Evolutionary conservation across 2,329 filamentous ascomycete species (phyloP), one percentile per base, ranked within the genome.

Genomic region (Penicillium sp.): DNA sequence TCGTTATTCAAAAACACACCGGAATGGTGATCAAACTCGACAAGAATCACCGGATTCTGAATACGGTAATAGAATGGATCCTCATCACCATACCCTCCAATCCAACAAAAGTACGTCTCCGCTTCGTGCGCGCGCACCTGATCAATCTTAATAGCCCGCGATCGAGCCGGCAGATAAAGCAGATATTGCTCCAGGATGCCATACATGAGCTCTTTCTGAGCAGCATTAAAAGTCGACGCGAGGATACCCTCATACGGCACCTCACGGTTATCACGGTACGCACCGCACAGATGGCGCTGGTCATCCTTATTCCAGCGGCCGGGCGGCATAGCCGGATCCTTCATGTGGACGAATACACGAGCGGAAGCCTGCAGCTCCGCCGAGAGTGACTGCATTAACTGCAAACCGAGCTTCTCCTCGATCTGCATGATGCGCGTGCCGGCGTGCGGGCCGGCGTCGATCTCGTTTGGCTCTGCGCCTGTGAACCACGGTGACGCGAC

Each of bases 91-190:
- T 78, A 89, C 0, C 84, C 85, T 4, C 90, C 90, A 53, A 93
- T 92, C 73, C 90, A 93, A 69, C 83, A 84, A 69, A 91, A 93
- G 68, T 90, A 89, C 6, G 89, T 93, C 78, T 92, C 88, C n/a
- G 75, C 66, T 55, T 88, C 84, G 70, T 83, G 82, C 3, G 72
- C 68, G 50, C 79, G 77, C 47, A 87, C 79, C 39, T 86, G 79
- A 1, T 77, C 73, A 1, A 91, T 70, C 17, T 84, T 82, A 5
- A 83, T 69, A 49, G 79, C 67, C 1, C 87, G 79, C 0, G 88
- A 81, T 12, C 69, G 67, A 0, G 73, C 66, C 0, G 89, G 89
- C 0, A 91, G 81, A 61, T 90, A 93, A 0, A 89, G 74, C 1
- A 90, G 76, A 65, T 89, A 92, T 59, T 90, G 81, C 27, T 82